Conservation (phyloP, 2,329 filamentous ascomycete species). For the Cladosporium sphaerospermum region DNA sequence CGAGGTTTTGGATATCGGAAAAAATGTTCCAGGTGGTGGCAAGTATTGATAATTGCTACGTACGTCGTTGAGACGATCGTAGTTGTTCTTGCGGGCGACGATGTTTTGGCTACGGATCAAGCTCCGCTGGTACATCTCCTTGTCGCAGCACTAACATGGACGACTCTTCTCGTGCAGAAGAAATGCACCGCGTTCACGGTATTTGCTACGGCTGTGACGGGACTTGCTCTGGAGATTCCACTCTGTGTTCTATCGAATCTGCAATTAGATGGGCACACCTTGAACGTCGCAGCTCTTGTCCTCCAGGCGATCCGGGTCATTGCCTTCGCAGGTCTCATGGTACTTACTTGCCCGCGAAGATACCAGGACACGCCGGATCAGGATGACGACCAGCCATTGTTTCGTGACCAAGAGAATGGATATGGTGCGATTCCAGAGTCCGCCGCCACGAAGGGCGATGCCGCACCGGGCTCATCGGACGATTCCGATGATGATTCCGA, state of each 20-base stretch:
- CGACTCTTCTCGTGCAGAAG: background rate
- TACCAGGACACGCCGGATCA: background rate
- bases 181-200: background rate
- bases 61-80: slow-evolving; percentile 21
- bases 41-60: background rate
- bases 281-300: background rate
- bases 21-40: background rate
- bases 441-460: background rate
- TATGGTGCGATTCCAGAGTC: background rate
- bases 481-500: slow-evolving; percentile 34
- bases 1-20: background rate
- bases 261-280: background rate
- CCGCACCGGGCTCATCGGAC: slow-evolving; percentile 8
- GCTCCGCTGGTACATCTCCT: slow-evolving; percentile 29
- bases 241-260: background rate
- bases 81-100: slow-evolving; percentile 30
- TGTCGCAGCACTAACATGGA: slow-evolving; percentile 3
- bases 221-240: background rate
- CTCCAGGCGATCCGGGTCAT: background rate
- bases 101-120: slow-evolving; percentile 28
- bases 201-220: background rate
- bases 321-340: background rate
- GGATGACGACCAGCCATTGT: background rate
- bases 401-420: background rate
- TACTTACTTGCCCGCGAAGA: background rate